phyloP scores from a whole-genome alignment of 2,329 filamentous ascomycete genomes.

The Fonsecaea pedrosoi region DNA sequence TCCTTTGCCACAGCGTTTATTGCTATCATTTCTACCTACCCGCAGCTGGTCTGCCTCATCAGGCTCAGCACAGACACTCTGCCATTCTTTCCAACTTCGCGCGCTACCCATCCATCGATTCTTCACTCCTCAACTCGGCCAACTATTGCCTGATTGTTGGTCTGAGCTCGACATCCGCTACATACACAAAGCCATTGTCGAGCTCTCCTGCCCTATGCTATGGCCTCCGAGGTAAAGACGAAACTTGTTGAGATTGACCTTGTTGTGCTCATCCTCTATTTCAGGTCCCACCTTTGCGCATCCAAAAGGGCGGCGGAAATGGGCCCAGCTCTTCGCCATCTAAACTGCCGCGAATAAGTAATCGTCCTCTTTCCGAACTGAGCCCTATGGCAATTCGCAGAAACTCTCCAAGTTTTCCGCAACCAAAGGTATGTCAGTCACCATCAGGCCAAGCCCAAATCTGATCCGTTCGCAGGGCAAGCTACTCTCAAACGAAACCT shows the following conservation, averaged over 20 bases:
- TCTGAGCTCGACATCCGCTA: conserved; percentile 35
- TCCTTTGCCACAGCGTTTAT: conserved; percentile 20
- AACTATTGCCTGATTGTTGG: conserved; percentile 27
- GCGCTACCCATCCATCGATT: conserved; percentile 21
- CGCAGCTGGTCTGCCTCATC: conserved; percentile 39
- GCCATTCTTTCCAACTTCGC: conserved; percentile 26
- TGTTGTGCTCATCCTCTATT: conserved; percentile 6
- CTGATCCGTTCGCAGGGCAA: conserved; percentile 36
- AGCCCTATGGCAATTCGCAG: conserved; percentile 82
- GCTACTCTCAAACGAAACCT: conserved; percentile 73
- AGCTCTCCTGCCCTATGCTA: conserved; percentile 21
- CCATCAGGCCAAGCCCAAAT: conserved; percentile 9
- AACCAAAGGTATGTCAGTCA: conserved; percentile 67
- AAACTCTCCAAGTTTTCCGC: conserved; percentile 92
- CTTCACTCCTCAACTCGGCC: conserved; percentile 19
- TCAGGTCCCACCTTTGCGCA: conserved; percentile 45
- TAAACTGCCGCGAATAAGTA: conserved; percentile 65
- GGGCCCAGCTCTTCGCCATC: conserved; percentile 59
- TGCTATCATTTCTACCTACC: conserved; percentile 17
- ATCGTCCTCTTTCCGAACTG: conserved; percentile 86
- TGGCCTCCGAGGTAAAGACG: conserved; percentile 37
- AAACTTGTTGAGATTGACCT: conserved; percentile 28
- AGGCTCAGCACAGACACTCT: conserved; percentile 21
- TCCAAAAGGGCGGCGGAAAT: conserved; percentile 44
- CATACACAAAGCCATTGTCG: conserved; percentile 39